phyloP scores from a whole-genome alignment of 2,329 filamentous ascomycete genomes.

The Didymella pomorum region DNA sequence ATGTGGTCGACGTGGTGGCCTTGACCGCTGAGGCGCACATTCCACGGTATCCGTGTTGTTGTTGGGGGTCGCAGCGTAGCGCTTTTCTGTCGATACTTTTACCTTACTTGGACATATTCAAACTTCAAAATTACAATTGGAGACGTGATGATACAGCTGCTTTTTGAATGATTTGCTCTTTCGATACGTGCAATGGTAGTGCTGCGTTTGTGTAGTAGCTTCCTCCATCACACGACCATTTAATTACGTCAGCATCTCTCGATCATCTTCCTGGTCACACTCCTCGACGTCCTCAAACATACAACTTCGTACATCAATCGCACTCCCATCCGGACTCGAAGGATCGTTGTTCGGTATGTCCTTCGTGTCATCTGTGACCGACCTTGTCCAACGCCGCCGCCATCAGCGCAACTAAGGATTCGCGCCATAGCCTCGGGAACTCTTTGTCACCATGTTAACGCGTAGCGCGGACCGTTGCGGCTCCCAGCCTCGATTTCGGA shows the following conservation, averaged over 20 bases:
- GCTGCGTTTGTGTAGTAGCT: too few species aligned
- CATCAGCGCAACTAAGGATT: background rate
- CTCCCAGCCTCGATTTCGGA: background rate
- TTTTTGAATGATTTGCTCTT: too few species aligned
- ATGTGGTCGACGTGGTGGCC: too few species aligned
- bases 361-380: background rate
- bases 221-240: background rate
- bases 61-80: background rate
- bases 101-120: background rate
- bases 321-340: background rate
- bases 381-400: background rate
- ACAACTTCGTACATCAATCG: constrained; percentile 10
- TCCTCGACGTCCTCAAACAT: background rate
- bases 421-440: background rate
- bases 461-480: background rate
- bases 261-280: too few species aligned
- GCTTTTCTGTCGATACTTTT: constrained; percentile 8
- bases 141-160: too few species aligned
- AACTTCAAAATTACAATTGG: too few species aligned
- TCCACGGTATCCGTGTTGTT: background rate
- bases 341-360: background rate
- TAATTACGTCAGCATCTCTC: background rate
- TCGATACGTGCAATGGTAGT: too few species aligned
- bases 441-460: background rate
- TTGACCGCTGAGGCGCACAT: background rate